Evolutionary conservation across 2,329 filamentous ascomycete species (phyloP).

Genomic region (Xylariales sp.): DNA sequence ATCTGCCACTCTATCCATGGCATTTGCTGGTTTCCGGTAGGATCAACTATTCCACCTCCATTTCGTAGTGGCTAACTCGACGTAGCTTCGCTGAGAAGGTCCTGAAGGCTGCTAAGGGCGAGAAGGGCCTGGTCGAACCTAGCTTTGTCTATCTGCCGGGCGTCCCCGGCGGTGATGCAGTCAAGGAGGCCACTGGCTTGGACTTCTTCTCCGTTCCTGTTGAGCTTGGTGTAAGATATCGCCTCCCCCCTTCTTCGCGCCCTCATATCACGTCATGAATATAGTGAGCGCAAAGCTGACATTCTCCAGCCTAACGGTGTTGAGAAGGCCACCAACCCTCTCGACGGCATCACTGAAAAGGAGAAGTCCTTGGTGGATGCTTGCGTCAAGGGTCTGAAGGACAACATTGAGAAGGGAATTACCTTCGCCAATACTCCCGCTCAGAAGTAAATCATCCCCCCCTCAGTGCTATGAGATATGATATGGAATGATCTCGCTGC

Average conservation of each 20-base stretch:
- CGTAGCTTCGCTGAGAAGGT: conserved; percentile 91
- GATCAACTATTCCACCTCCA: conserved; percentile 41
- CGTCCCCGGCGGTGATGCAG: conserved; percentile 85
- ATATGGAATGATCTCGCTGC: conserved; percentile 33
- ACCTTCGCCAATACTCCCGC: conserved; percentile 88
- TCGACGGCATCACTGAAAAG: conserved; percentile 81
- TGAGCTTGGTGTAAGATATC: conserved; percentile 85
- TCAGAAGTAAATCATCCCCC: conserved; percentile 77
- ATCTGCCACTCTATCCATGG: conserved; percentile 93
- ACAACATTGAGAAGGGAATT: conserved; percentile 94
- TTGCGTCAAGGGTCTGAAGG: conserved; percentile 81
- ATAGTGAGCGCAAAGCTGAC: conserved; percentile 37
- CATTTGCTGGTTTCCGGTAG: conserved; percentile 92
- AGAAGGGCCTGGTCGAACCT: conserved; percentile 93
- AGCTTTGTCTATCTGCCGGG: conserved; percentile 96
- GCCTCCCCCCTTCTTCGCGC: conserved; percentile 11
- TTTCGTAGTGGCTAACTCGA: conserved; percentile 33
- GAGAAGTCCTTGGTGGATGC: conserved; percentile 89
- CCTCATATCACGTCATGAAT: background rate
- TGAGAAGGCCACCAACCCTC: conserved; percentile 85
- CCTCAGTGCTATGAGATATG: conserved; percentile 41
- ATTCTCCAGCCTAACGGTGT: conserved; percentile 78
- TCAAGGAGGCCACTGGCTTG: conserved; percentile 82
- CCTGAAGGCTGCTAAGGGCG: conserved; percentile 86
- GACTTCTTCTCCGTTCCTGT: conserved; percentile 98